These are phyloP conservation scores for Hibiscus syriacus DNA, from an alignment of 345 rosid species.

Conservation along the genomic window DNA sequence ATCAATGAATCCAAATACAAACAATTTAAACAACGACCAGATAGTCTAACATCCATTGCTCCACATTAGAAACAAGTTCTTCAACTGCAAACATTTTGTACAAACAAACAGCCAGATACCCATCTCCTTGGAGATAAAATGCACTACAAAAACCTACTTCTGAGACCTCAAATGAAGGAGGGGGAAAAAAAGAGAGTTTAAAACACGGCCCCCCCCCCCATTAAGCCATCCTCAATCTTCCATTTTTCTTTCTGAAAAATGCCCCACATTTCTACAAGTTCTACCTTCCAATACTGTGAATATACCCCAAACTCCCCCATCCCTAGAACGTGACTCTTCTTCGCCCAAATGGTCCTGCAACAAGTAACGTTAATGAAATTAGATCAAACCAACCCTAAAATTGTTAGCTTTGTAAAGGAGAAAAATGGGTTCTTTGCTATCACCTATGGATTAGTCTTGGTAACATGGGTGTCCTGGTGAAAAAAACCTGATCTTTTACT, in stretches of 20 bases:
- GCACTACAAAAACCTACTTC: background rate
- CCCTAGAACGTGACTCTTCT: conserved; percentile 51
- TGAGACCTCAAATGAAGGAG: conserved; percentile 1
- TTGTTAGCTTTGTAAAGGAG: background rate
- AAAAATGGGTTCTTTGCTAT: conserved; percentile 1
- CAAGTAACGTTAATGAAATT: background rate
- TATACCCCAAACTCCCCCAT: conserved; percentile 49
- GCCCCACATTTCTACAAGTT: conserved; percentile 15
- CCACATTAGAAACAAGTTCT: conserved; percentile 11
- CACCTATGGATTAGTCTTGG: background rate
- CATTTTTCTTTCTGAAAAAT: background rate
- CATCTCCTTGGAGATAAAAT: conserved; percentile 24
- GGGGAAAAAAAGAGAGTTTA: background rate
- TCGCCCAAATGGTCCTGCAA: conserved; percentile 36
- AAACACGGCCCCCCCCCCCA: conserved; percentile 7
- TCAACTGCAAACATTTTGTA: conserved; percentile 44
- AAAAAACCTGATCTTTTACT: conserved; percentile 27
- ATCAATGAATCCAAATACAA: background rate
- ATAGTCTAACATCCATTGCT: conserved; percentile 12
- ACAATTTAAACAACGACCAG: background rate
- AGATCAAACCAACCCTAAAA: background rate
- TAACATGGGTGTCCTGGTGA: background rate
- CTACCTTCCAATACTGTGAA: conserved; percentile 9
- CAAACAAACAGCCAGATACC: conserved; percentile 25
- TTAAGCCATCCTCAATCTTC: conserved; percentile 8